Evolutionary conservation across 139 green algal genomes (phyloP), one percentile per base, ranked within the genome.

Genomic region (Auxenochlorella pyrenoidosa): DNA sequence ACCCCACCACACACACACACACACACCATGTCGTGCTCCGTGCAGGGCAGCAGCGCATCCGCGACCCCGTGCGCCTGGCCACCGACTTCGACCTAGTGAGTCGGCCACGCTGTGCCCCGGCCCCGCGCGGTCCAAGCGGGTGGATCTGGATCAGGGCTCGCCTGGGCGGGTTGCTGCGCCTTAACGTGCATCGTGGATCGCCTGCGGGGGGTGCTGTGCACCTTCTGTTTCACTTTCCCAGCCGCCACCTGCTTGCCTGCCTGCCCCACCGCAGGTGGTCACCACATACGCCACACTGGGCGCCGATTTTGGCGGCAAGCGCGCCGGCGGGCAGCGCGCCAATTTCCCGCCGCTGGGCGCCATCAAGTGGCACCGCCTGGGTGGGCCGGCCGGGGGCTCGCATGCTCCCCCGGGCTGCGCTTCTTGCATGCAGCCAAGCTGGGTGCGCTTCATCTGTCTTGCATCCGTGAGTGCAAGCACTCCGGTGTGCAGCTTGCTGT

Each of bases 1-100:
- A n/a, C n/a, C n/a, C n/a, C n/a, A n/a, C n/a, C n/a, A n/a, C n/a
- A n/a, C n/a, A n/a, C n/a, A n/a, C n/a, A n/a, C n/a, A n/a, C n/a
- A n/a, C n/a, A n/a, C n/a, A n/a, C n/a, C n/a, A n/a, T n/a, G n/a
- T 5, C 41, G 47, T 12, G 8, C 47, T 59, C 38, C 41, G 16
- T 58, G 30, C 75, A 81, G 75, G 82, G 24, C 59, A 75, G 73
- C 32, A 36, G 38, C 54, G 84, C 58, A 83, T 83, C 36, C 41
- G 82, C 3, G 87, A 94, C 75, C 59, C 84, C 13, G 10, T 71
- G 19, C 91, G 91, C 34, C 88, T 97, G n/a, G 88, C 90, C 28
- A 68, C 58, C 6, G 80, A 94, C 36, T 94, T 93, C 24, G 93
- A 96, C 72, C 72, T 97, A 4, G 92, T 97, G 51, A 75, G 95